Percentiles rank a stretch among this genome's conserved stretches.
Evolutionary conservation across 306 rosid species (phyloP).

Genomic region (Purshia tridentata): DNA sequence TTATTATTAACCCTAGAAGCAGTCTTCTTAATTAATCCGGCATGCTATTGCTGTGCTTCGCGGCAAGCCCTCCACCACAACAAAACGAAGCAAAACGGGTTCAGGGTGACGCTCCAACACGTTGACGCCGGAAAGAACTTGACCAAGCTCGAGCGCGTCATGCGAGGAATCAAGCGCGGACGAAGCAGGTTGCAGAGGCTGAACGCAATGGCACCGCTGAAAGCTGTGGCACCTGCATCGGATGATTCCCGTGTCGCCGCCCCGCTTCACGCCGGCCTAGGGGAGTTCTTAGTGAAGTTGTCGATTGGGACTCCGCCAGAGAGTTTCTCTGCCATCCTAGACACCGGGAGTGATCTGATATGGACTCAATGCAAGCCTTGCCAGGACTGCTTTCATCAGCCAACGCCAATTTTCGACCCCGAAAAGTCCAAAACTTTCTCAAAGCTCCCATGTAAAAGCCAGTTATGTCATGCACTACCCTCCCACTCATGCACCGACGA

Average conservation of each 20-base stretch:
- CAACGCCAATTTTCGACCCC: slow-evolving; percentile 75
- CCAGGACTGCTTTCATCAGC: slow-evolving; percentile 56
- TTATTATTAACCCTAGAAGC: slow-evolving; percentile 8
- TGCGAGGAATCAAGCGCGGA: slow-evolving; percentile 54
- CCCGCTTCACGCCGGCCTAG: slow-evolving; percentile 57
- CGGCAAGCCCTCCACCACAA: slow-evolving; percentile 22
- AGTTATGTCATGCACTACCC: slow-evolving; percentile 56
- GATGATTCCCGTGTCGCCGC: slow-evolving; percentile 31
- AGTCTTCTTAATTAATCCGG: slow-evolving; percentile 33
- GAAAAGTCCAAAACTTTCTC: slow-evolving; percentile 58
- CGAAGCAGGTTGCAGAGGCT: slow-evolving; percentile 52
- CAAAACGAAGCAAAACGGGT: slow-evolving; percentile 23
- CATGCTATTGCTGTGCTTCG: slow-evolving; percentile 47
- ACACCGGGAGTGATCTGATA: slow-evolving; percentile 85
- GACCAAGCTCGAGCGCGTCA: slow-evolving; percentile 67
- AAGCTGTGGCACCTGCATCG: neutral
- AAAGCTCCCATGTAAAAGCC: slow-evolving; percentile 41
- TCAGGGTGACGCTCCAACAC: slow-evolving; percentile 56
- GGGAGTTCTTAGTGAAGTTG: slow-evolving; percentile 68
- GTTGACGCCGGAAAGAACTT: slow-evolving; percentile 65
- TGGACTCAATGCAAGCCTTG: slow-evolving; percentile 96
- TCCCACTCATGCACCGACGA: slow-evolving; percentile 45
- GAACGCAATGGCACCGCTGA: slow-evolving; percentile 34
- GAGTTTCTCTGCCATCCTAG: slow-evolving; percentile 64
- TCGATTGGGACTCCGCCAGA: slow-evolving; percentile 70